phyloP scores from a whole-genome alignment of 2,329 filamentous ascomycete genomes.

The Fusarium setosum region DNA sequence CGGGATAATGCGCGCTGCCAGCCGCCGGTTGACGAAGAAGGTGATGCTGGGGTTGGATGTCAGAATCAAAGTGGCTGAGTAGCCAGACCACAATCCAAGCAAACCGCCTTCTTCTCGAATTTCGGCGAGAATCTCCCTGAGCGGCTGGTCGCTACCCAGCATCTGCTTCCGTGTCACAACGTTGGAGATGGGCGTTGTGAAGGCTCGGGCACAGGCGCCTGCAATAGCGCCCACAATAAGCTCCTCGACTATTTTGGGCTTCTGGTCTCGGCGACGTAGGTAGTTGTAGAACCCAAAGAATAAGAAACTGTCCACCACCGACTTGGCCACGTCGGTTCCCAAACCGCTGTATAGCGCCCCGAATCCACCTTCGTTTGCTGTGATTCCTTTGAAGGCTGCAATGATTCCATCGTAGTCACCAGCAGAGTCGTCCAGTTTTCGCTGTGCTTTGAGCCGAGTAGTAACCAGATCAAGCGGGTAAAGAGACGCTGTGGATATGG shows the following conservation, averaged over 20 bases:
- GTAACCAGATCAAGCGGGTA: constrained; percentile 88
- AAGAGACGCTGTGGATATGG: constrained; percentile 80
- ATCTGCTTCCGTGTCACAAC: constrained; percentile 87
- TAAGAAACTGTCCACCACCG: constrained; percentile 80
- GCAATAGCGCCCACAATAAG: constrained; percentile 79
- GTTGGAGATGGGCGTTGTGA: constrained; percentile 85
- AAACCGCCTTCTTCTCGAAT: constrained; percentile 79
- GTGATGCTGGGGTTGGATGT: constrained; percentile 90
- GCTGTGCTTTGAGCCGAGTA: constrained; percentile 84
- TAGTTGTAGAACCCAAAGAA: constrained; percentile 86
- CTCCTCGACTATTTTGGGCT: constrained; percentile 75
- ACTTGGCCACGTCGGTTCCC: constrained; percentile 73
- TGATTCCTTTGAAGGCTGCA: constrained; percentile 79
- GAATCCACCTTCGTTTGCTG: constrained; percentile 75
- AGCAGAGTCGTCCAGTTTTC: constrained; percentile 60
- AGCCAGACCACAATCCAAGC: constrained; percentile 86
- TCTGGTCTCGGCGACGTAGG: constrained; percentile 53
- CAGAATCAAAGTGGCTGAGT: constrained; percentile 81
- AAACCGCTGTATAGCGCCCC: constrained; percentile 77
- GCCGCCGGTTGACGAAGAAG: constrained; percentile 81
- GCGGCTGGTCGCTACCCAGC: constrained; percentile 55
- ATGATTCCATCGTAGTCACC: constrained; percentile 71
- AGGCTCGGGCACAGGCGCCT: constrained; percentile 78
- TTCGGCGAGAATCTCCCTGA: constrained; percentile 68
- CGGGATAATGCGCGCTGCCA: constrained; percentile 70